Evolutionary conservation across 2,329 filamentous ascomycete genomes (phyloP).

Genomic region (Ophiobolus disseminans): DNA sequence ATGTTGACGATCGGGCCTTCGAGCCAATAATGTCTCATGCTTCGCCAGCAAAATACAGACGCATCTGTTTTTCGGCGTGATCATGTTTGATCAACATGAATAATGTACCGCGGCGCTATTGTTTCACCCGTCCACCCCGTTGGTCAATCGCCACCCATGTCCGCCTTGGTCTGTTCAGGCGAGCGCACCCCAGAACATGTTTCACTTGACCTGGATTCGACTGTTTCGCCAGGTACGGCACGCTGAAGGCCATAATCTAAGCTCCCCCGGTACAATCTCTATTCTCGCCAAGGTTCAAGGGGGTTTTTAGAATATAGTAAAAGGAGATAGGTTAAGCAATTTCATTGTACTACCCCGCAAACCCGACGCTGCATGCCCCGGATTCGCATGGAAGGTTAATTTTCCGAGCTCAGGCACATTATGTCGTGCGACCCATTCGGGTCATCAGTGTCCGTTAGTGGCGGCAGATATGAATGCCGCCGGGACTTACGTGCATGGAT

Average conservation of each 20-base stretch:
- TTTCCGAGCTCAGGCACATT: neutral
- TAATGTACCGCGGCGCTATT: conserved; percentile 2
- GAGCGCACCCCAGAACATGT: neutral
- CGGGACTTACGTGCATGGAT: neutral
- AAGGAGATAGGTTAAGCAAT: too few species aligned
- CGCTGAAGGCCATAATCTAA: too few species aligned
- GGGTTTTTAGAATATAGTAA: too few species aligned
- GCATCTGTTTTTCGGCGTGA: too few species aligned
- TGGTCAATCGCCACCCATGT: too few species aligned
- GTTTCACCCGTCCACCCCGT: neutral
- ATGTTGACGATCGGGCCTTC: too few species aligned
- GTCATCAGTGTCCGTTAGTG: neutral
- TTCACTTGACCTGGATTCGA: neutral
- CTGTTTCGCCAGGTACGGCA: too few species aligned
- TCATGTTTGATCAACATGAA: neutral
- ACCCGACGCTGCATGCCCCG: neutral
- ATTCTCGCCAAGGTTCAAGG: too few species aligned
- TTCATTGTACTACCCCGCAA: neutral
- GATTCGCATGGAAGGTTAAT: neutral
- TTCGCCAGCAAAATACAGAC: too few species aligned
- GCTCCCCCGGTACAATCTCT: too few species aligned
- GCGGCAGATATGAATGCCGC: neutral
- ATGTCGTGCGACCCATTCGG: neutral
- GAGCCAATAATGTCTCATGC: too few species aligned
- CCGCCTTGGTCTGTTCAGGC: neutral